Base-by-base conservation (phyloP, 768 basidiomycete genomes). In the Cubamyces sp. region DNA sequence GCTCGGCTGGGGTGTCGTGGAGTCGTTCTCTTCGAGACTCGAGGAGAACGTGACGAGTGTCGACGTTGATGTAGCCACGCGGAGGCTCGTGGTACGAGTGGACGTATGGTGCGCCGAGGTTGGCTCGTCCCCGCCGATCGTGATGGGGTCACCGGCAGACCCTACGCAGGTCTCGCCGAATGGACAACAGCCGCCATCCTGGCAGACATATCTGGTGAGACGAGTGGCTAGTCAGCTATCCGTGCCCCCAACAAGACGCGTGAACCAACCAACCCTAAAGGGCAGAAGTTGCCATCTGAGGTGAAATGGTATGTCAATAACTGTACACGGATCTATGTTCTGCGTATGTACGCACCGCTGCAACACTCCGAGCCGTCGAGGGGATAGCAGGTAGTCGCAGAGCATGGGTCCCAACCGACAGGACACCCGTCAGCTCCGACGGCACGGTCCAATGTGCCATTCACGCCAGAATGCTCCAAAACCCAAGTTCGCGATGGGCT, bases 321-420 rank as follows among this genome's bases (percentile, higher is more conserved):
- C 8, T 21, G 39, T 2, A 7, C 15, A 14, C 16, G 8, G 3
- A 9, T 9, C 1, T 11, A 18, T n/a, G 9, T 34, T 34, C 1
- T 9, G 34, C 34, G 9, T 9, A 11, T 37, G 40, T 4, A 40
- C 55, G 30, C 8, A 62, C 61, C 55, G 8, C 50, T 47, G 61
- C 61, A 62, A 37, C 61, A 62, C 37, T 53, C 49, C 16, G 61
- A 39, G 9, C 61, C 61, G 56, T 57, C 61, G 56, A 62, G 61
- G n/a, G 61, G 61, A 30, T 62, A 62, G 55, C 61, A 62, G 11
- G 61, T 53, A 7, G 15, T n/a, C 4, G 49, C 12, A 8, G 61
- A 62, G 51, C 61, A 62, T 5, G 43, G 42, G 6, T 43, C 51
- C 55, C 56, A 62, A 28, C 61, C 61, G n/a, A 28, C 19, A 3